A percentile compares a stretch with the other conserved stretches of the same genome.
Conservation (phyloP, 306 rosid species). For the Vachellia collinsii region DNA sequence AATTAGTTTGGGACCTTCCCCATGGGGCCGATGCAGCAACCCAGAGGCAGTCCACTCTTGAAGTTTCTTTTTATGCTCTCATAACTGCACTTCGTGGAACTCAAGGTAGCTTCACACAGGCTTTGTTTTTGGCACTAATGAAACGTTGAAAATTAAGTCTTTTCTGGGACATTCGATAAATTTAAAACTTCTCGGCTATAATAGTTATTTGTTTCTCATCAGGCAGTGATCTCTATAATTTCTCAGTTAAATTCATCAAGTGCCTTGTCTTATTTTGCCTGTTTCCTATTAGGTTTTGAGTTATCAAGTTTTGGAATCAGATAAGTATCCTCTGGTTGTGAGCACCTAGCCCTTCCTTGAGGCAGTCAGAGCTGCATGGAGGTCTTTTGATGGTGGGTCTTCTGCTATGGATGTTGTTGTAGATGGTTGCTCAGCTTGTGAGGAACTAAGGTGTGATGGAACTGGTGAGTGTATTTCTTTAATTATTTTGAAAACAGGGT, state of each 20-base stretch:
- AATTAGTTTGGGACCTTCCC: no score
- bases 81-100: constrained; percentile 44
- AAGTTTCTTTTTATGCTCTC: constrained; percentile 31
- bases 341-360: constrained; percentile 95
- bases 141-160: constrained; percentile 2
- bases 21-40: not conserved
- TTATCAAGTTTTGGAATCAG: constrained; percentile 44
- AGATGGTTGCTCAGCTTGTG: constrained; percentile 88
- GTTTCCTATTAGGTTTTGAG: constrained; percentile 52
- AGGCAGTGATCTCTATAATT: not conserved
- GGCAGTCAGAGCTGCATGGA: constrained; percentile 91
- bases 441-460: no score
- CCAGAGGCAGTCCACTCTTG: constrained; percentile 16
- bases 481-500: not conserved
- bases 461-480: no score
- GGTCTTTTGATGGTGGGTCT: constrained; percentile 65
- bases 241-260: constrained; percentile 1
- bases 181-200: not conserved
- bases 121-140: not conserved
- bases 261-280: constrained; percentile 4
- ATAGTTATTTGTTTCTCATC: not conserved
- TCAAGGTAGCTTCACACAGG: not conserved
- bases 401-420: constrained; percentile 89
- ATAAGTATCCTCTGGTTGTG: constrained; percentile 74
- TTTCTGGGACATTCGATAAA: not conserved